A percentile compares a stretch with the other conserved stretches of the same genome.
phyloP scores from a whole-genome alignment of 2,329 filamentous ascomycete species.

The Paecilomyces sp. region DNA sequence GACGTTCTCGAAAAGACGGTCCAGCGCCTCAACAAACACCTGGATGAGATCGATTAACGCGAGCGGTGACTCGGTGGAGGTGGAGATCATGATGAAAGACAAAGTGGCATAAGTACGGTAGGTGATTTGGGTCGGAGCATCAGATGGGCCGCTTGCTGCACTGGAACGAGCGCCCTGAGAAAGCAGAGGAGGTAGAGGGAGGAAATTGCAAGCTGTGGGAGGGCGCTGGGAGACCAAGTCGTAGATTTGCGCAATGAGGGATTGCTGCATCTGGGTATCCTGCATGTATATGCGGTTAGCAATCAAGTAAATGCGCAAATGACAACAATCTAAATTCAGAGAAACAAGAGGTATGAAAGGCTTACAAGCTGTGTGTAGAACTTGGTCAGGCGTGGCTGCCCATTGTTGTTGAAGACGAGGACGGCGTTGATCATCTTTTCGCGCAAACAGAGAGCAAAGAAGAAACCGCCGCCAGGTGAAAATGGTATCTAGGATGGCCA shows the following conservation, averaged over 20 bases:
- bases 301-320: not conserved
- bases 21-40: conserved; percentile 93
- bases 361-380: conserved; percentile 94
- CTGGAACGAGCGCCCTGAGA: conserved; percentile 43
- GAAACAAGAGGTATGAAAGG: conserved; percentile 1
- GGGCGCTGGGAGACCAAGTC: conserved; percentile 88
- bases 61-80: conserved; percentile 89
- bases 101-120: conserved; percentile 98
- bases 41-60: conserved; percentile 95
- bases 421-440: conserved; percentile 90
- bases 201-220: conserved; percentile 91
- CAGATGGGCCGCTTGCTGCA: conserved; percentile 57
- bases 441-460: not conserved
- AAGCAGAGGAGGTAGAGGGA: conserved; percentile 66
- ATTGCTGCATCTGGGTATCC: conserved; percentile 97
- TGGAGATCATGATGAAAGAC: conserved; percentile 97
- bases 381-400: conserved; percentile 91
- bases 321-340: not conserved
- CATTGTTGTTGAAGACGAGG: conserved; percentile 96
- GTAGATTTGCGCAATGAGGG: conserved; percentile 95
- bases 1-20: conserved; percentile 94
- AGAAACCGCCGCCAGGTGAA: not conserved
- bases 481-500: not conserved
- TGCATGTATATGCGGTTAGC: conserved; percentile 31
- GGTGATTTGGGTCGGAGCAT: conserved; percentile 89